These are phyloP conservation scores for Manihot esculenta DNA, from an alignment of 441 rosid species.

Conservation along the genomic window DNA sequence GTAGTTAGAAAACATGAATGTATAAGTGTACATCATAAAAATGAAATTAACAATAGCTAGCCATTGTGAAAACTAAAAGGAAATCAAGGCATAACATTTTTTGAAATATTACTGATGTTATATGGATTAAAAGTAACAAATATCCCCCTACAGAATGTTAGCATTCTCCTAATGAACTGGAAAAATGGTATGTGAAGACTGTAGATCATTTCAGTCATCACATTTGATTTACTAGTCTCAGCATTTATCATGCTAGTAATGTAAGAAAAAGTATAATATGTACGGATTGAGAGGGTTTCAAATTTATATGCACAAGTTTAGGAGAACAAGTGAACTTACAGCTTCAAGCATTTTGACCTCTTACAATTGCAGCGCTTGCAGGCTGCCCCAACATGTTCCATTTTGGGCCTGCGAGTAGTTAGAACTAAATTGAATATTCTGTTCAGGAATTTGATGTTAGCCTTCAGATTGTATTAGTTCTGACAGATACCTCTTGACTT, in stretches of 20 bases:
- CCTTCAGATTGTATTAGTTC: constrained; percentile 2
- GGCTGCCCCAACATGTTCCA: constrained; percentile 57
- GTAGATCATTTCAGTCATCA: no score
- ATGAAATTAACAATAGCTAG: background rate
- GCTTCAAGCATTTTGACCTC: constrained; percentile 97
- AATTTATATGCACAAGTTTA: background rate
- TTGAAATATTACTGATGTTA: no score
- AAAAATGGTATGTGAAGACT: no score
- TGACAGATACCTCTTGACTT: constrained; percentile 44
- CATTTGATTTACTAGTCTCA: background rate
- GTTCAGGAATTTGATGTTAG: background rate
- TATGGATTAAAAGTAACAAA: no score
- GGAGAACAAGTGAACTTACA: constrained; percentile 50
- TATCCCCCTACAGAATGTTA: no score
- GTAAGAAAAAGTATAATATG: background rate
- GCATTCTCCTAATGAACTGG: no score
- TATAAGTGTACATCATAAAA: background rate
- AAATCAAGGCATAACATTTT: background rate
- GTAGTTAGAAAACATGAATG: background rate
- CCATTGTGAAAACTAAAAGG: background rate
- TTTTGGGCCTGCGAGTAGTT: constrained; percentile 44
- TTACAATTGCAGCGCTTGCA: constrained; percentile 98
- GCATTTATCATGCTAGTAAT: background rate
- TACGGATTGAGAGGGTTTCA: background rate
- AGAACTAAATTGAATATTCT: constrained; percentile 9